These are phyloP conservation scores for Paratrypanosoma confusum DNA, from an alignment of 208 protist species.

Conservation along the genomic window DNA sequence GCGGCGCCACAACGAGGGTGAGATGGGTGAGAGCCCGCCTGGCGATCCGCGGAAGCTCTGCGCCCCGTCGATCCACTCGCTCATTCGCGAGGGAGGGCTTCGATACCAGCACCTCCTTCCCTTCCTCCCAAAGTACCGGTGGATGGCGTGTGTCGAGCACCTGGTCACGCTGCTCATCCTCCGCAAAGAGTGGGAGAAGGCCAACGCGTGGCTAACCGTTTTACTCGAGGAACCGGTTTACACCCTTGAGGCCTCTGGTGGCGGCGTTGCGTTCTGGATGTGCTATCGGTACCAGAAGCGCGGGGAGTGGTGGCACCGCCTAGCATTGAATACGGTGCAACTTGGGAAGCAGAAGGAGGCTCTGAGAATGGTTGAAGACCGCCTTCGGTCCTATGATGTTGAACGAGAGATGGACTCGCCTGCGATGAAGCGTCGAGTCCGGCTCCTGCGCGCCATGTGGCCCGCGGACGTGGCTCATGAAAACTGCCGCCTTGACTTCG, in stretches of 20 bases:
- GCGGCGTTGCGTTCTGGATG: conserved; percentile 22
- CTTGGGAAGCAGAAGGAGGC: conserved; percentile 31
- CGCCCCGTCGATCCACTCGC: conserved; percentile 5
- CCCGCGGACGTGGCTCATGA: conserved; percentile 21
- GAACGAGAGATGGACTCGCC: neutral
- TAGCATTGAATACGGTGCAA: conserved; percentile 49
- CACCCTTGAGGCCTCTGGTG: conserved; percentile 12
- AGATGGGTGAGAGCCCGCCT: too few relatives aligned
- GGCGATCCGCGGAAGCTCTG: neutral
- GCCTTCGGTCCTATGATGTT: neutral
- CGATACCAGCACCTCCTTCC: conserved; percentile 46
- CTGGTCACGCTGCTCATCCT: conserved; percentile 44
- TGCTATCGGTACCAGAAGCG: conserved; percentile 48
- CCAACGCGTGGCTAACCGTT: conserved; percentile 43
- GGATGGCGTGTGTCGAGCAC: conserved; percentile 55
- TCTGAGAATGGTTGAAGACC: conserved; percentile 29
- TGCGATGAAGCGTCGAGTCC: conserved; percentile 43
- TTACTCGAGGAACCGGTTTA: conserved; percentile 49
- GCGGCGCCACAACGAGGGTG: too few relatives aligned
- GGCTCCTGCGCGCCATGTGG: conserved; percentile 53
- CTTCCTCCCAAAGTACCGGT: conserved; percentile 60
- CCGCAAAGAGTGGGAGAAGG: conserved; percentile 32
- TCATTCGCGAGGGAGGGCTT: conserved; percentile 32
- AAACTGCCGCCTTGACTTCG: conserved; percentile 51
- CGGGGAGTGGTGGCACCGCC: conserved; percentile 44